Conservation (phyloP, 169 alveolate species). For the Babesia sp. region DNA sequence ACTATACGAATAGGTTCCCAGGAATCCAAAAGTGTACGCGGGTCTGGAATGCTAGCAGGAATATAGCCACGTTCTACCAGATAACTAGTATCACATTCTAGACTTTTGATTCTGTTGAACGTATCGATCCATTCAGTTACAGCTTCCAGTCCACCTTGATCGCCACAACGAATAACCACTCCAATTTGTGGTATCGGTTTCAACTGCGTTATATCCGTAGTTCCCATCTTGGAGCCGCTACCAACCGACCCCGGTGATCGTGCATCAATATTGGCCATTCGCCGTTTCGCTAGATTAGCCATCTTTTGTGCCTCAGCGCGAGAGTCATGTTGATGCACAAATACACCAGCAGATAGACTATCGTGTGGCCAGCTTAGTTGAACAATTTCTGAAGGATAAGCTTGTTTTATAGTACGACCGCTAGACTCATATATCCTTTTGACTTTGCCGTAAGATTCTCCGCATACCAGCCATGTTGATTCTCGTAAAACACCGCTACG, state of each 20-base stretch:
- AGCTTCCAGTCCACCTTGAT: slow-evolving; percentile 88
- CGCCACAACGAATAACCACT: slow-evolving; percentile 84
- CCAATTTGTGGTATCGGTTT: slow-evolving; percentile 56
- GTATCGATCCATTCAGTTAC: slow-evolving; percentile 75
- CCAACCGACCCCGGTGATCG: background rate
- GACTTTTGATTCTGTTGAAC: slow-evolving; percentile 44
- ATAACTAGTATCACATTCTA: slow-evolving; percentile 40
- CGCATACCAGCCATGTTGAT: slow-evolving; percentile 57
- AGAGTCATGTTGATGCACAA: slow-evolving; percentile 14
- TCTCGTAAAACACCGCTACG: slow-evolving; percentile 65
- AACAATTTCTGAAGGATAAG: slow-evolving; percentile 73
- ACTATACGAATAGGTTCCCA: slow-evolving; percentile 79
- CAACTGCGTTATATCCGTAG: too few relatives aligned
- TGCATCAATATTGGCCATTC: background rate
- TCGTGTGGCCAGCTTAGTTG: slow-evolving; percentile 51
- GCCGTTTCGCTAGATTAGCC: slow-evolving; percentile 24
- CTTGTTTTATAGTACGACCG: slow-evolving; percentile 52
- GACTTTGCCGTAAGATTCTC: slow-evolving; percentile 44
- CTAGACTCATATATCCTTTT: slow-evolving; percentile 49
- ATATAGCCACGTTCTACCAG: slow-evolving; percentile 50
- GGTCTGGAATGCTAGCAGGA: background rate
- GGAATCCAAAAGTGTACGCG: slow-evolving; percentile 3
- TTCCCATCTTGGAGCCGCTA: background rate
- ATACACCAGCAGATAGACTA: slow-evolving; percentile 26
- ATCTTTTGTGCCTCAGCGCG: slow-evolving; percentile 30